phyloP scores from a whole-genome alignment of 1,139 yeast genomes.

The Casaregolazyma lundiana region DNA sequence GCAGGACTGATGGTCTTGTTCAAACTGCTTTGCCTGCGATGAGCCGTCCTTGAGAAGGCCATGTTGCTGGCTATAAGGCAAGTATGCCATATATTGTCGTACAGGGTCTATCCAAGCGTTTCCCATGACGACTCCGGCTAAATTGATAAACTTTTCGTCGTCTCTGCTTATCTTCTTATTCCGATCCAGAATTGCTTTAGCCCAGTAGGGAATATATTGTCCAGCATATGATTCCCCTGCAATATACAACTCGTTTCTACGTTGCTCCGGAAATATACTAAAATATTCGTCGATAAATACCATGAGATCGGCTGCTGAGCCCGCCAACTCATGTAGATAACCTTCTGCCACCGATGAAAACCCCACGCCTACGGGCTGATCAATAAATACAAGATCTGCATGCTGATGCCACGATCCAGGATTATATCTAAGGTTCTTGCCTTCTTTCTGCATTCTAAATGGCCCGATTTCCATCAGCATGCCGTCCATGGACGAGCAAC shows the following conservation, averaged over 20 bases:
- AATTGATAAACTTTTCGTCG: conserved; percentile 13
- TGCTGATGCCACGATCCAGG: conserved; percentile 81
- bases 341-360: conserved; percentile 50
- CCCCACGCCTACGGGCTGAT: conserved; percentile 96
- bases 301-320: conserved; percentile 55
- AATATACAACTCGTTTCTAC: conserved; percentile 57
- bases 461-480: conserved; percentile 94
- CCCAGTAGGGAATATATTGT: conserved; percentile 88
- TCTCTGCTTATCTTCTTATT: conserved; percentile 32
- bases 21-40: conserved; percentile 29
- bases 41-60: conserved; percentile 46
- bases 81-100: conserved; percentile 73
- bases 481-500: conserved; percentile 98
- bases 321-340: conserved; percentile 55
- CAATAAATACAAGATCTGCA: conserved; percentile 78
- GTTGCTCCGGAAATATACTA: conserved; percentile 69
- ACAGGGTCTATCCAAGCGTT: conserved; percentile 97
- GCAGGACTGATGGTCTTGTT: conserved; percentile 30
- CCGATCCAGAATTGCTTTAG: conserved; percentile 52
- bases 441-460: conserved; percentile 51
- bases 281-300: conserved; percentile 63
- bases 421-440: conserved; percentile 47
- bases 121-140: conserved; percentile 76
- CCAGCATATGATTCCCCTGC: conserved; percentile 99
- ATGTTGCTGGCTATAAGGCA: conserved; percentile 63